Base-by-base conservation (phyloP, 345 rosid species). In the Heritiera littoralis region DNA sequence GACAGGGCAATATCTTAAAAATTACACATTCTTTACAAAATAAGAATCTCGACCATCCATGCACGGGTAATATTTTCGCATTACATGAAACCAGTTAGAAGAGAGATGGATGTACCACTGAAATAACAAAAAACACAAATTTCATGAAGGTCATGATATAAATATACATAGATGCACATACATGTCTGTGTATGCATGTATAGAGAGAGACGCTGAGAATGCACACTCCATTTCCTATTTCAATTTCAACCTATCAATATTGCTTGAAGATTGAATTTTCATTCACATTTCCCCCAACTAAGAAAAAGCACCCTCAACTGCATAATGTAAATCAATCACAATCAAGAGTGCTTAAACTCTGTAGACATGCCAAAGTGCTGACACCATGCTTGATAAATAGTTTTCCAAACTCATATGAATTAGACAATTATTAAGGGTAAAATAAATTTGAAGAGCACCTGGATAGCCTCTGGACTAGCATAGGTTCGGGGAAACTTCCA, bases 401-500 rank as follows among this genome's bases (percentile, higher is more conserved):
- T 40, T 30, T 7, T 45, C 75, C 52, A 6, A 3, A 75, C 40
- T 55, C 60, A 65, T 23, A 56, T 49, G 38, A 77, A 71, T 67
- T 43, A 45, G 17, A 67, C 13, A 45, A 49, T 54, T 15, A 35
- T 32, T 14, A 76, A 60, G 5, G 11, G 77, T 73, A 59, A 72
- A 48, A 55, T 75, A 79, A 63, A 80, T 28, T 17, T 48, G 18
- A 41, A 48, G 65, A 65, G 78, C 69, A 93, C 97, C 97, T 93
- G 97, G 83, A 93, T 91, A 83, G 97, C 93, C 83, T 84, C 92
- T 73, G 97, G 97, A 80, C 91, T 90, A 65, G 89, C 89, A 85
- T 87, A 93, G 2, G 94, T 93, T 76, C 94, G 90, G 61, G 97
- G 95, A 80, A 76, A 87, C 79, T 86, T 91, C 94, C 90, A 93